These are phyloP conservation scores for Ceratocystis cubensis DNA, from an alignment of 2,329 filamentous ascomycete species.

Conservation along the genomic window DNA sequence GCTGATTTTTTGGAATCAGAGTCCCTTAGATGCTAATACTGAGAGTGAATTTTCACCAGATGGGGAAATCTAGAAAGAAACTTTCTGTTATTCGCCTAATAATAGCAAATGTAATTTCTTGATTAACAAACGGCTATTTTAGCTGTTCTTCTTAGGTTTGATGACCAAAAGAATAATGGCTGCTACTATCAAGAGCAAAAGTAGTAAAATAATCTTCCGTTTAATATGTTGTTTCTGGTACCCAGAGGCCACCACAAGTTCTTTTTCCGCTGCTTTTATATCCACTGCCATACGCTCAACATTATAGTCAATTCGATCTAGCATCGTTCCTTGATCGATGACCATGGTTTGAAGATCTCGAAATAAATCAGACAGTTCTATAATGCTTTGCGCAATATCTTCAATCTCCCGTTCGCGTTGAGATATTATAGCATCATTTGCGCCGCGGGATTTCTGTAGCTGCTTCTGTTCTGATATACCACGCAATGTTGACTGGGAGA, in stretches of 20 bases:
- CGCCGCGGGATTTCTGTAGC: conserved; percentile 31
- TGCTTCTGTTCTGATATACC: conserved; percentile 58
- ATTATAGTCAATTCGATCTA: conserved; percentile 95
- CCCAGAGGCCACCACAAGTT: conserved; percentile 73
- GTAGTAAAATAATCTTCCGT: conserved; percentile 81
- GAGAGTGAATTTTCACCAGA: too few relatives aligned
- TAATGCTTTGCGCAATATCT: conserved; percentile 95
- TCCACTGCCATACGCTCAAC: conserved; percentile 91
- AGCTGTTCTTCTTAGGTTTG: conserved; percentile 53
- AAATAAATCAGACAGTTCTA: conserved; percentile 92
- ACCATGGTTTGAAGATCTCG: conserved; percentile 93
- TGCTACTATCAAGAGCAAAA: conserved; percentile 70
- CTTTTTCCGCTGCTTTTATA: conserved; percentile 84
- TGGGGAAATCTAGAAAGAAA: neutral
- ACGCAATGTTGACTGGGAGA: conserved; percentile 78
- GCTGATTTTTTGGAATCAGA: neutral
- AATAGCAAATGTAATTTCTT: neutral
- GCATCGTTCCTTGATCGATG: conserved; percentile 79
- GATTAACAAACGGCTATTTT: neutral
- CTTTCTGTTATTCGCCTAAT: too few relatives aligned
- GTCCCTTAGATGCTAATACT: too few relatives aligned
- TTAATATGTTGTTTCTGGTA: conserved; percentile 86
- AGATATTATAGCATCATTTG: conserved; percentile 71
- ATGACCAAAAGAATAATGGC: conserved; percentile 73
- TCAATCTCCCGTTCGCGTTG: conserved; percentile 95